Evolutionary conservation across 805 yeast genomes (phyloP).

Genomic region (Blastobotrys attinorum): DNA sequence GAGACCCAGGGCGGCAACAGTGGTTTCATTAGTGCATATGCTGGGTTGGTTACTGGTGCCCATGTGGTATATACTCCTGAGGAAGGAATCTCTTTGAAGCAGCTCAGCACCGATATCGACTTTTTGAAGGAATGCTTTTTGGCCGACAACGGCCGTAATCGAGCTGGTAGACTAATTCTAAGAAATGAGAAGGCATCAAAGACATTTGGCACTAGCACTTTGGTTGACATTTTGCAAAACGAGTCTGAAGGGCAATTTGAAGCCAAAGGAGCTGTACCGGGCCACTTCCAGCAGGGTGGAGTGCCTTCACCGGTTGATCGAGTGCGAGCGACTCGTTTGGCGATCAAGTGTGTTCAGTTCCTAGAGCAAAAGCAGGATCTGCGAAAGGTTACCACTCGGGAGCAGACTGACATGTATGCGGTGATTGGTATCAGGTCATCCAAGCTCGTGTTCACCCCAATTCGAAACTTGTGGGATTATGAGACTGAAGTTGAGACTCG

Average conservation of each 20-base stretch:
- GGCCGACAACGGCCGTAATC: slow-evolving; percentile 66
- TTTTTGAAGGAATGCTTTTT: slow-evolving; percentile 60
- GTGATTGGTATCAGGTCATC: slow-evolving; percentile 80
- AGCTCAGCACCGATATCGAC: slow-evolving; percentile 68
- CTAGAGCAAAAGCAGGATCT: slow-evolving; percentile 48
- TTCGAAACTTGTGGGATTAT: slow-evolving; percentile 70
- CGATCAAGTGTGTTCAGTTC: slow-evolving; percentile 82
- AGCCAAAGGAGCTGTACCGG: slow-evolving; percentile 92
- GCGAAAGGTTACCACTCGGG: slow-evolving; percentile 7
- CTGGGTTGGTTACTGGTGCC: slow-evolving; percentile 84
- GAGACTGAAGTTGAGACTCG: slow-evolving; percentile 78
- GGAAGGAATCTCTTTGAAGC: slow-evolving; percentile 58
- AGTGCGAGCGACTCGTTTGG: slow-evolving; percentile 80
- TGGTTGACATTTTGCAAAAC: slow-evolving; percentile 77
- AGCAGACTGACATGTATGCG: slow-evolving; percentile 33
- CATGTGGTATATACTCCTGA: slow-evolving; percentile 89
- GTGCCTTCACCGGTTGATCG: slow-evolving; percentile 93
- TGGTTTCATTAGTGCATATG: slow-evolving; percentile 84
- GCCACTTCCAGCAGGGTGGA: slow-evolving; percentile 97
- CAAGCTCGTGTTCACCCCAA: slow-evolving; percentile 63
- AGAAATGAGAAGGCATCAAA: slow-evolving; percentile 78
- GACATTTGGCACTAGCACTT: slow-evolving; percentile 71
- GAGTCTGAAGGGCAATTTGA: slow-evolving; percentile 74
- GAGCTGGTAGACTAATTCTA: slow-evolving; percentile 79
- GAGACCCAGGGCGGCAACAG: slow-evolving; percentile 98